Conservation (phyloP, 331 rosid species). For the Dryas integrifolia region DNA sequence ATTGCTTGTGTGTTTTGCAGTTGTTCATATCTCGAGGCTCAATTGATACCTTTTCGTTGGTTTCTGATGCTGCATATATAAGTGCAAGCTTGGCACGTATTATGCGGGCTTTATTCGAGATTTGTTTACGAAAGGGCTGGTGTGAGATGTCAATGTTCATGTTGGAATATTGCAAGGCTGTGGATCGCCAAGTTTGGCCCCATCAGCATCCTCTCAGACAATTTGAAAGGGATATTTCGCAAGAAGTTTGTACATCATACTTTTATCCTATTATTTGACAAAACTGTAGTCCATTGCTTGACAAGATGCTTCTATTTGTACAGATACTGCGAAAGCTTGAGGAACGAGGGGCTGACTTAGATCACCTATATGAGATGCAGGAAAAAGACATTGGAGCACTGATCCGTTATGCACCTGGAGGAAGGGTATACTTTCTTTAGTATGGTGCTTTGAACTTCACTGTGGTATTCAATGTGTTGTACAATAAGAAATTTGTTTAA, state of each 20-base stretch:
- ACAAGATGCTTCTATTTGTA: constrained; percentile 29
- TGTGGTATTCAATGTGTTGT: constrained; percentile 8
- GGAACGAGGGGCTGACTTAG: constrained; percentile 81
- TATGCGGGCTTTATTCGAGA: constrained; percentile 87
- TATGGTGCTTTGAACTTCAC: constrained; percentile 22
- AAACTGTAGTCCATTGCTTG: constrained; percentile 17
- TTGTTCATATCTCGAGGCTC: constrained; percentile 89
- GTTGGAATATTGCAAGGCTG: constrained; percentile 98
- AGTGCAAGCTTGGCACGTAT: constrained; percentile 98
- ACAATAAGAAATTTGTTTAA: constrained; percentile 3
- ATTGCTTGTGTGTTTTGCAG: constrained; percentile 48
- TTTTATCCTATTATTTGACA: constrained; percentile 27
- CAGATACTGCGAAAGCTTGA: constrained; percentile 82
- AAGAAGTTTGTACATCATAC: constrained; percentile 54
- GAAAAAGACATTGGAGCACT: constrained; percentile 92
- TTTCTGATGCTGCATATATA: constrained; percentile 92
- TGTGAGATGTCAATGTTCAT: constrained; percentile 84
- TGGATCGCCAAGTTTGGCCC: constrained; percentile 97
- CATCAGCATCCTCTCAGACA: constrained; percentile 92
- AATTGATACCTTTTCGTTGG: constrained; percentile 74
- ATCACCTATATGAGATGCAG: constrained; percentile 83
- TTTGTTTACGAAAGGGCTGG: constrained; percentile 91
- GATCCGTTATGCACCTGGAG: constrained; percentile 85
- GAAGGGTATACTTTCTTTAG: constrained; percentile 58
- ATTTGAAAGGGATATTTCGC: constrained; percentile 78